Conservation (phyloP, 208 protist species). For the Angomonas desouzai region DNA sequence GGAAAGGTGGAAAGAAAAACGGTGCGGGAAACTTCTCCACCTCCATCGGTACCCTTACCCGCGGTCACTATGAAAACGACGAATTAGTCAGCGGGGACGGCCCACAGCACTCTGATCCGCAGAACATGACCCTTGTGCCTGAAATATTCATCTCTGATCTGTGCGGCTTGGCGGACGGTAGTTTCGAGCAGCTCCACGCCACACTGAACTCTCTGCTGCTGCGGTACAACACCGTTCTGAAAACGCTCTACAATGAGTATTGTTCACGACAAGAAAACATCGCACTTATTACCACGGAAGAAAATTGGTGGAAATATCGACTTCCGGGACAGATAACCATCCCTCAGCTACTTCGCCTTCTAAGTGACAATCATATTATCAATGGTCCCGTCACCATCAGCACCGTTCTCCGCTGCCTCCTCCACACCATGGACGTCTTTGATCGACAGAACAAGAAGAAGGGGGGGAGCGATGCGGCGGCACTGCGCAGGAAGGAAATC, state of each 20-base stretch:
- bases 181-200: conserved; percentile 17
- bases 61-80: conserved; percentile 26
- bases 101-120: conserved; percentile 8
- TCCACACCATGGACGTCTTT: conserved; percentile 33
- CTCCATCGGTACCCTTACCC: conserved; percentile 39
- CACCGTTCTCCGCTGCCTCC: conserved; percentile 47
- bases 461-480: not conserved
- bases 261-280: conserved; percentile 28
- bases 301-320: conserved; percentile 75
- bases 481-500: conserved; percentile 16
- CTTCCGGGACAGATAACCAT: conserved; percentile 54
- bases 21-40: conserved; percentile 59
- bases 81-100: conserved; percentile 21
- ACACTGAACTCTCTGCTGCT: conserved; percentile 50
- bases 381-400: conserved; percentile 41
- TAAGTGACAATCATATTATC: conserved; percentile 55
- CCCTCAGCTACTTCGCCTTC: conserved; percentile 60
- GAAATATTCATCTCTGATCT: conserved; percentile 32
- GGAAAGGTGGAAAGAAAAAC: conserved; percentile 50
- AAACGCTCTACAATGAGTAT: conserved; percentile 53
- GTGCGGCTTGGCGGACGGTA: conserved; percentile 29
- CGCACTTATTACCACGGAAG: conserved; percentile 47
- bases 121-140: conserved; percentile 30
- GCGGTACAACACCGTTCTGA: conserved; percentile 69
- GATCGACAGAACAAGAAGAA: conserved; percentile 3